Conservation (phyloP, 768 basidiomycete genomes). For the Termitomyces sp. region DNA sequence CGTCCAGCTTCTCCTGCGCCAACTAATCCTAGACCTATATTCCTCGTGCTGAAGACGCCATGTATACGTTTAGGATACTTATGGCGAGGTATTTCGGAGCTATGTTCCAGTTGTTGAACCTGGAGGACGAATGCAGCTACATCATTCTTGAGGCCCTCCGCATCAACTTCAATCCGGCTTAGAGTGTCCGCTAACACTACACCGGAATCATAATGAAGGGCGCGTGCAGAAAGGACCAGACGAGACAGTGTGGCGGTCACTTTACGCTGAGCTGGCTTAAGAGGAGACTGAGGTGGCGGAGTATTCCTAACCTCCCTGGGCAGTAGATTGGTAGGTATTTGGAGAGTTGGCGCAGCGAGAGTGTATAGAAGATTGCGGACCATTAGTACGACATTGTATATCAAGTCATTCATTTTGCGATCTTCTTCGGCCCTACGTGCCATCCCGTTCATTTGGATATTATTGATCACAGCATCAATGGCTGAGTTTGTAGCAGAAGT, state of each 20-base stretch:
- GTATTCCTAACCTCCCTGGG: constrained; percentile 44
- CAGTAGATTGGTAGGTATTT: constrained; percentile 52
- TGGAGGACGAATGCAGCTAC: constrained; percentile 64
- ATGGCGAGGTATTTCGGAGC: constrained; percentile 18
- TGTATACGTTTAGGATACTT: constrained; percentile 48
- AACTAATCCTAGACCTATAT: constrained; percentile 72
- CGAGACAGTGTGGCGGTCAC: constrained; percentile 88
- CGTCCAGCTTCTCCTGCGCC: constrained; percentile 71
- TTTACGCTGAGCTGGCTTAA: constrained; percentile 80
- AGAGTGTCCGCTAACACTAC: constrained; percentile 56
- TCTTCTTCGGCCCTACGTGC: constrained; percentile 50
- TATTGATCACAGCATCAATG: constrained; percentile 59
- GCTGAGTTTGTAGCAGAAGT: constrained; percentile 51
- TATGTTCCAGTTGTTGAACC: constrained; percentile 54
- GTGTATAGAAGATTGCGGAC: constrained; percentile 76
- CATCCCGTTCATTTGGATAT: constrained; percentile 41
- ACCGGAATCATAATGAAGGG: constrained; percentile 77
- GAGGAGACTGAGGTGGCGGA: constrained; percentile 44
- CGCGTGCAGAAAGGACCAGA: constrained; percentile 86
- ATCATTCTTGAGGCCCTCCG: constrained; percentile 69
- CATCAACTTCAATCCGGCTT: constrained; percentile 69
- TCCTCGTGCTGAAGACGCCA: constrained; percentile 54
- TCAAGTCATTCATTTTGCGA: constrained; percentile 54
- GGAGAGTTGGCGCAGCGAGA: constrained; percentile 52
- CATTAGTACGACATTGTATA: constrained; percentile 58